A percentile compares a stretch with the other conserved stretches of the same genome.
Conservation (phyloP, 495 filamentous ascomycete species). For the Penicillium herquei region DNA sequence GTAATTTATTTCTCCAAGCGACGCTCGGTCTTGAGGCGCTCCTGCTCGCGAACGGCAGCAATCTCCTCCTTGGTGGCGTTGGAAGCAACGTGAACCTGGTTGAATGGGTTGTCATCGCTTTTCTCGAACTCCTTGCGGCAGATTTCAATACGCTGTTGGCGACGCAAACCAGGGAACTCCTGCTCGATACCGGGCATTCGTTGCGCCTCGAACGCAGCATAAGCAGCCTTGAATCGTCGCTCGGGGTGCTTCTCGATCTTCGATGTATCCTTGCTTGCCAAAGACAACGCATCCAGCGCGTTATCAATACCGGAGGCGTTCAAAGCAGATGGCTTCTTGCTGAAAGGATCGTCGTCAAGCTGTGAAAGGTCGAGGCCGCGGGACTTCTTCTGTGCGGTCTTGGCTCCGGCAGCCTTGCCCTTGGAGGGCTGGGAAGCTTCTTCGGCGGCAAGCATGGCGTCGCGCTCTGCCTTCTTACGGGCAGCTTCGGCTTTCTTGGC, state of each 20-base stretch:
- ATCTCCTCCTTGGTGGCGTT: slow-evolving; percentile 81
- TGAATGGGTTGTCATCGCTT: slow-evolving; percentile 90
- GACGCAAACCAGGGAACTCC: slow-evolving; percentile 73
- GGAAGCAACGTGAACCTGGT: slow-evolving; percentile 69
- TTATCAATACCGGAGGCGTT: slow-evolving; percentile 88
- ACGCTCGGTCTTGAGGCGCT: slow-evolving; percentile 72
- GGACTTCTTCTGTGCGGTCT: slow-evolving; percentile 66
- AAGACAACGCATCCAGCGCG: slow-evolving; percentile 75
- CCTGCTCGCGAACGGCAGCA: slow-evolving; percentile 57
- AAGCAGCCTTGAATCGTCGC: slow-evolving; percentile 81
- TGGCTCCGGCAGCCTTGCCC: slow-evolving; percentile 56
- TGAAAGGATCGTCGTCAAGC: slow-evolving; percentile 53
- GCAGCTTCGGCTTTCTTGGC: slow-evolving; percentile 83
- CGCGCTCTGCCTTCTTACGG: slow-evolving; percentile 84
- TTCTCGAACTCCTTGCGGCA: slow-evolving; percentile 89
- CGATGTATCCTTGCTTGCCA: slow-evolving; percentile 52
- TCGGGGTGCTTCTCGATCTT: slow-evolving; percentile 88
- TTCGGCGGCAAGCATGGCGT: slow-evolving; percentile 79
- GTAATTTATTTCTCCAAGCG: slow-evolving; percentile 42
- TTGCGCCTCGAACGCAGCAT: slow-evolving; percentile 81
- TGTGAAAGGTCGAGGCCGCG: slow-evolving; percentile 67
- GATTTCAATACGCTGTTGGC: slow-evolving; percentile 75
- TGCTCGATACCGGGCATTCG: slow-evolving; percentile 78
- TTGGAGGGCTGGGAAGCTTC: slow-evolving; percentile 62
- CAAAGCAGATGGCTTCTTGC: slow-evolving; percentile 52